Conservation (phyloP, 2,329 filamentous ascomycete genomes). For the Elsinoe fawcettii region DNA sequence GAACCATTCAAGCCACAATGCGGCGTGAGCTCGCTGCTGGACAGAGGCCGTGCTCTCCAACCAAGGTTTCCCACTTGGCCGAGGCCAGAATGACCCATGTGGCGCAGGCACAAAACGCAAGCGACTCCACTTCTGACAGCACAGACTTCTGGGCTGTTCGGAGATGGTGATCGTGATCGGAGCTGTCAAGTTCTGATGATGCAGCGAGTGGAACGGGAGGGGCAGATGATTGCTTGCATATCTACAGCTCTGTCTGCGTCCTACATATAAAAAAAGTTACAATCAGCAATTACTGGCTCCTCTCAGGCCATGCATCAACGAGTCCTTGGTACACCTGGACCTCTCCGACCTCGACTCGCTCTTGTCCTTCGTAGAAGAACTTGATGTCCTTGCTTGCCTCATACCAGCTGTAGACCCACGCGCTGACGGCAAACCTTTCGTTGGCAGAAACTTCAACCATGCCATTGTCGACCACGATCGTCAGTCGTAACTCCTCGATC, state of each 20-base stretch:
- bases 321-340: conserved; percentile 33
- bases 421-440: conserved; percentile 36
- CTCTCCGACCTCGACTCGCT: conserved; percentile 28
- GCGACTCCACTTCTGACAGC: background rate
- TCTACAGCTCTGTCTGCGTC: background rate
- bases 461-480: conserved; percentile 34
- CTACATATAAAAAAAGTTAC: too few relatives aligned
- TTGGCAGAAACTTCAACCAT: conserved; percentile 37
- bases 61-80: background rate
- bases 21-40: background rate
- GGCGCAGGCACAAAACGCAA: conserved; percentile 2
- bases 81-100: conserved; percentile 12
- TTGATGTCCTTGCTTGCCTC: conserved; percentile 29
- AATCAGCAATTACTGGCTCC: background rate
- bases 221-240: background rate
- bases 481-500: conserved; percentile 28
- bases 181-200: background rate
- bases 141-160: background rate
- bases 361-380: conserved; percentile 32
- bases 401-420: conserved; percentile 39
- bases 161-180: background rate
- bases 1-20: conserved; percentile 9
- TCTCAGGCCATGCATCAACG: conserved; percentile 33
- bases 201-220: background rate
- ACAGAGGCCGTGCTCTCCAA: background rate